These are phyloP conservation scores for Crithidia fasciculata DNA, from an alignment of 208 protist genomes.

Conservation along the genomic window DNA sequence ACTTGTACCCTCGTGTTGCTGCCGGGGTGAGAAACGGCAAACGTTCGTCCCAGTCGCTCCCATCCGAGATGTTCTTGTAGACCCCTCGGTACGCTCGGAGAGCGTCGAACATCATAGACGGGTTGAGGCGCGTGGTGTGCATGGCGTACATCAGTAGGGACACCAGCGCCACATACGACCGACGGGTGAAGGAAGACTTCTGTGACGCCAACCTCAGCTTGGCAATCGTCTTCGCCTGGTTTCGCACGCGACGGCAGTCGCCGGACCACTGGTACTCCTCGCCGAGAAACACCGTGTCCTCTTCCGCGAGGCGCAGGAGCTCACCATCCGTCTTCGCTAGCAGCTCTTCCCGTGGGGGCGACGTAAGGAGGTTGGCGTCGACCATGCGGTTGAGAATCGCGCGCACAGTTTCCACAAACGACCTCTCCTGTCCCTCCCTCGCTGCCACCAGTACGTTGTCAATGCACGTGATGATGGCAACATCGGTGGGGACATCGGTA, in stretches of 20 bases:
- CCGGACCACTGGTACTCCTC: conserved; percentile 36
- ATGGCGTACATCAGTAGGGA: conserved; percentile 18
- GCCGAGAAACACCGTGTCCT: conserved; percentile 9
- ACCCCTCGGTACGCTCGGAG: conserved; percentile 16
- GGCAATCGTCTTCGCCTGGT: conserved; percentile 39
- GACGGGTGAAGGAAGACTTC: conserved; percentile 2
- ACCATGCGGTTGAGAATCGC: background rate
- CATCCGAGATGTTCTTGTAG: background rate
- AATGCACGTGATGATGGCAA: conserved; percentile 1
- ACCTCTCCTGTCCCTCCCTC: background rate
- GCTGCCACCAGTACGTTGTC: background rate
- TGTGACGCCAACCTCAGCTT: conserved; percentile 27
- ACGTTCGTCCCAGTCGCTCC: conserved; percentile 11
- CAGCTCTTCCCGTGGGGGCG: background rate
- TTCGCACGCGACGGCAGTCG: conserved; percentile 23
- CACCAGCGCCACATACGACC: conserved; percentile 6
- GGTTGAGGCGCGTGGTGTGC: conserved; percentile 26
- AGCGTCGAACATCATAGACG: conserved; percentile 10
- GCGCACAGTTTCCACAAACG: conserved; percentile 5
- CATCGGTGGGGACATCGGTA: background rate
- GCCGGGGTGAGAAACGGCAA: conserved; percentile 7
- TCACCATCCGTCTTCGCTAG: background rate
- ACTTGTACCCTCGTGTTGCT: background rate
- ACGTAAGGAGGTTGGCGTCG: background rate
- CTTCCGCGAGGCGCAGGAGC: background rate